Evolutionary conservation across 148 eudicot genomes (phyloP).

Genomic region (Beta vulgaris): DNA sequence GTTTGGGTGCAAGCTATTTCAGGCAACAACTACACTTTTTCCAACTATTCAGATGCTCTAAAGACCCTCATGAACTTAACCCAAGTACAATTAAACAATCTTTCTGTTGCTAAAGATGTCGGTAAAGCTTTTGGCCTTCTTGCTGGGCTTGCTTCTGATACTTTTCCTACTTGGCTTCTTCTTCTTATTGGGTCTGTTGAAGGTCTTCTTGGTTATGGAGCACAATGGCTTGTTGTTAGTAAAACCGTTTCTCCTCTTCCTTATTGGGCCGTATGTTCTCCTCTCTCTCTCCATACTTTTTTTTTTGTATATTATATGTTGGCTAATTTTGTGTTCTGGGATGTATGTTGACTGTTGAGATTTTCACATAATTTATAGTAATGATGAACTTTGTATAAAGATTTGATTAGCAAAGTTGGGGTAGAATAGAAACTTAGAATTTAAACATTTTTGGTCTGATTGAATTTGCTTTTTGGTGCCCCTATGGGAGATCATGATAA

Average conservation of each 20-base stretch:
- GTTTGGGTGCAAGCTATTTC: slow-evolving; percentile 76
- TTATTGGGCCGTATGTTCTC: slow-evolving; percentile 57
- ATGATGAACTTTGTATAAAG: no score
- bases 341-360: no score
- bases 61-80: slow-evolving; percentile 56
- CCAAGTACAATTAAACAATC: slow-evolving; percentile 50
- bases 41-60: slow-evolving; percentile 62
- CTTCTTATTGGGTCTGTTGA: slow-evolving; percentile 63
- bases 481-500: no score
- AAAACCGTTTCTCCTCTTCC: slow-evolving; percentile 47
- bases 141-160: slow-evolving; percentile 61
- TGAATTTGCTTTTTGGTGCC: no score
- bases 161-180: slow-evolving; percentile 40
- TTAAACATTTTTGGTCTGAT: no score
- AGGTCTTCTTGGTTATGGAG: slow-evolving; percentile 64
- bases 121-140: slow-evolving; percentile 67
- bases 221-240: slow-evolving; percentile 70
- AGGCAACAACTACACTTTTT: slow-evolving; percentile 71
- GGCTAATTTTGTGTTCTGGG: background rate
- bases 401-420: no score
- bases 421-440: no score
- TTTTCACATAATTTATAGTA: no score
- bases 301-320: background rate
- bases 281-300: background rate
- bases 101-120: slow-evolving; percentile 72